Evolutionary conservation across 75 land plant genomes (phyloP), one percentile per base, ranked within the genome.

Genomic region (Selaginella tamariscina): DNA sequence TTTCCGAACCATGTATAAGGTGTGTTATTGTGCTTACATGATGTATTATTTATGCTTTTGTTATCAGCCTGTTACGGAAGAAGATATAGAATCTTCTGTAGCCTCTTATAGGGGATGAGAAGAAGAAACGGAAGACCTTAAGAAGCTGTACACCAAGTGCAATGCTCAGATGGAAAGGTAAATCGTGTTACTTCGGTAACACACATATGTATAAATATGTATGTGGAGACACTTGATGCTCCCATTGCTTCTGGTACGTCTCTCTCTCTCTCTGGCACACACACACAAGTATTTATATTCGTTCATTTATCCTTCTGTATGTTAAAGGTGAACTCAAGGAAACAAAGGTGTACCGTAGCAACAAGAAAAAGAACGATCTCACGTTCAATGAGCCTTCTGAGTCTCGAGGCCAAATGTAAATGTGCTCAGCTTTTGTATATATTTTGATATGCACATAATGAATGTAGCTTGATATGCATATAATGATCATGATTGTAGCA

Each of bases 21-120:
- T 59, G 26, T 59, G 62, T 59, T 2, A n/a, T n/a, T n/a, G n/a
- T n/a, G n/a, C n/a, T n/a, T n/a, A n/a, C n/a, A n/a, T n/a, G 49
- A 39, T 39, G 5, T 39, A 5, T 39, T 15, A 8, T 5, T n/a
- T 26, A 26, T 59, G 2, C 21, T n/a, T 59, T 59, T 8, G 27
- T 33, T 26, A 29, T 54, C 33, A 33, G n/a, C 65, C 88, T 88
- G 78, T 91, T 29, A 86, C 97, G 30, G 97, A 82, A 60, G 89
- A 85, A 65, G 97, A 91, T 64, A 91, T 91, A 80, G 81, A 86
- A 70, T 84, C 81, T 31, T 91, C 85, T 78, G 84, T 87, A 74
- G 83, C 85, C 39, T 79, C 75, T 56, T 91, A 91, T 57, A 78
- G 93, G 66, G 97, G 97, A 5, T 91, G 93, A 9, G 81, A 83